phyloP scores from a whole-genome alignment of 1,139 yeast genomes.

The Saccharomycopsis hybrid region DNA sequence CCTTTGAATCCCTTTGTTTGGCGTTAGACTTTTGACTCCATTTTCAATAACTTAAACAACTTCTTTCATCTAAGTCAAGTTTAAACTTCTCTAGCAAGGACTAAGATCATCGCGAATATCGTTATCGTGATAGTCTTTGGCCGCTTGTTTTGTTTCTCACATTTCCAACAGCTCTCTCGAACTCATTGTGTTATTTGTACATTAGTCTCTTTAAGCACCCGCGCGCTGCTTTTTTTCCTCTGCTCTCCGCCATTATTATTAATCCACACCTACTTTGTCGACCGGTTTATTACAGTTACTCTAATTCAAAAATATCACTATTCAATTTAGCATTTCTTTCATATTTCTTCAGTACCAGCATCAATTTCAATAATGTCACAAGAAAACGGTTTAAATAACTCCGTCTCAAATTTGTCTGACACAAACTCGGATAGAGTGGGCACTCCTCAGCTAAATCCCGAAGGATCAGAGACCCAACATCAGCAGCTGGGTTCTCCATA shows the following conservation, averaged over 20 bases:
- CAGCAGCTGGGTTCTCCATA: slow-evolving; percentile 8
- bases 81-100: no score
- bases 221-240: neutral
- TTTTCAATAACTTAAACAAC: no score
- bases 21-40: neutral
- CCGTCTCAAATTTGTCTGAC: slow-evolving; percentile 6
- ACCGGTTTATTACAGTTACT: neutral
- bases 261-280: neutral
- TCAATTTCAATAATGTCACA: neutral
- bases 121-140: neutral
- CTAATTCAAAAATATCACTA: neutral
- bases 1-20: neutral
- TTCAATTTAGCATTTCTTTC: neutral
- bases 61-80: neutral
- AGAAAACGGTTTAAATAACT: slow-evolving; percentile 10
- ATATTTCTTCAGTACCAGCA: neutral
- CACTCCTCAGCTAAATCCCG: slow-evolving; percentile 8
- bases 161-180: neutral
- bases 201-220: neutral
- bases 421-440: slow-evolving; percentile 4
- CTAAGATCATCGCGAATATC: neutral
- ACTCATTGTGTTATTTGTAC: neutral
- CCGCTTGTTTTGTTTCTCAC: neutral
- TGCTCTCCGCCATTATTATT: neutral
- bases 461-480: neutral